Percentiles rank a stretch among this genome's conserved stretches.
Evolutionary conservation across 1,284 basidiomycete genomes (phyloP).

Genomic region (Ustilago cynodontis): DNA sequence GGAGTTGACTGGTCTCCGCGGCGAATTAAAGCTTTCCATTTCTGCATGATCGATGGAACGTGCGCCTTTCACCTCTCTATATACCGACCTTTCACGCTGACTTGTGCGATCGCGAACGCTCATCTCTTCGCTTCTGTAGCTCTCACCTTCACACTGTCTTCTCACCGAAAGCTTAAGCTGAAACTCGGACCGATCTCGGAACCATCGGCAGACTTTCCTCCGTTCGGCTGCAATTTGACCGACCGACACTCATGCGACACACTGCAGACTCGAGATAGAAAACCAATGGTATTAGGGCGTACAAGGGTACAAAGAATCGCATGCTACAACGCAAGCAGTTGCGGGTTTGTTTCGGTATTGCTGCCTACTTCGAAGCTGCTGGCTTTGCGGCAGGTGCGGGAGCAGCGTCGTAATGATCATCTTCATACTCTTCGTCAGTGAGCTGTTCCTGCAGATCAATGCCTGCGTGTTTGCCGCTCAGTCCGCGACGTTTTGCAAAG

Average conservation of each 20-base stretch:
- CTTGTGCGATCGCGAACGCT: not conserved
- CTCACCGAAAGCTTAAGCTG: too few species aligned
- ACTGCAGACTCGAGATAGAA: not conserved
- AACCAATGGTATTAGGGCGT: constrained; percentile 3
- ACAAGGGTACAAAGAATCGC: not conserved
- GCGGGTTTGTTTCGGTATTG: not conserved
- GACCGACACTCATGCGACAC: not conserved
- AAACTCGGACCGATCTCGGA: not conserved
- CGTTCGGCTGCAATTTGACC: not conserved
- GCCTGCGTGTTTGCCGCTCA: constrained; percentile 70
- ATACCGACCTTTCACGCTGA: not conserved
- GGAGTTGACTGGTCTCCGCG: constrained; percentile 5
- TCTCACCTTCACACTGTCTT: too few species aligned
- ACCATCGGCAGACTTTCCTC: not conserved
- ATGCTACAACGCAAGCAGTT: not conserved
- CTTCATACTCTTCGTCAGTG: constrained; percentile 72
- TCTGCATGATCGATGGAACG: not conserved
- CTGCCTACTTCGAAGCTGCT: not conserved
- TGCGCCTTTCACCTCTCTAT: not conserved
- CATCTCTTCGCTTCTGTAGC: too few species aligned
- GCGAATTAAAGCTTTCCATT: constrained; percentile 2
- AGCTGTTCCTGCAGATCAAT: constrained; percentile 73
- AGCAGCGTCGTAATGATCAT: constrained; percentile 25
- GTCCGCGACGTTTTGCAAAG: constrained; percentile 80
- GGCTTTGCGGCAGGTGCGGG: not conserved